Conservation (phyloP, 345 rosid genomes). For the Bretschneidera sinensis region DNA sequence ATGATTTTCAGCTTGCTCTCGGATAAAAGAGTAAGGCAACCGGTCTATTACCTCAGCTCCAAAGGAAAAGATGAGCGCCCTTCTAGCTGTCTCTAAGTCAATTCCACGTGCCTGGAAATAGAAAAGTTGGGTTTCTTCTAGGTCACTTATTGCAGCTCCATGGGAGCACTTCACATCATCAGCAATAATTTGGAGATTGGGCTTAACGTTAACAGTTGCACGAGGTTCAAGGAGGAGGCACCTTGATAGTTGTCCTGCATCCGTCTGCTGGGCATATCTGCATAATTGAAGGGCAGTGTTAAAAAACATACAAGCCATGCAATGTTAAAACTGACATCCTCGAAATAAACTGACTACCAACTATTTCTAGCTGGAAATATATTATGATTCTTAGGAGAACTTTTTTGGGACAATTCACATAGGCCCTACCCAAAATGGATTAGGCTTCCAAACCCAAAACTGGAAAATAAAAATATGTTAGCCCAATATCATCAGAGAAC, state of each 20-base stretch:
- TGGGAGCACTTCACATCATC: slow-evolving; percentile 94
- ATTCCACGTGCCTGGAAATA: slow-evolving; percentile 88
- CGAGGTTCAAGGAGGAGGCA: slow-evolving; percentile 82
- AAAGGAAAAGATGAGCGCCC: slow-evolving; percentile 77
- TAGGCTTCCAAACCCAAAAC: no score
- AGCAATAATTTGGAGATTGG: slow-evolving; percentile 89
- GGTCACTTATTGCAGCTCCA: slow-evolving; percentile 93
- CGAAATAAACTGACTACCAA: no score
- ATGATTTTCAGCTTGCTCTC: slow-evolving; percentile 46
- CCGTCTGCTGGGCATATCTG: slow-evolving; percentile 88
- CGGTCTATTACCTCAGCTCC: slow-evolving; percentile 70
- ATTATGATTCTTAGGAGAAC: no score
- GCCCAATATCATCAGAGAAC: no score
- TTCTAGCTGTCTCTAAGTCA: slow-evolving; percentile 65
- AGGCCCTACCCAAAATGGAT: no score
- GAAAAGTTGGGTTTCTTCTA: slow-evolving; percentile 83
- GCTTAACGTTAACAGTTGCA: slow-evolving; percentile 85
- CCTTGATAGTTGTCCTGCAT: slow-evolving; percentile 87
- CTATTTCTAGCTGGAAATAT: no score
- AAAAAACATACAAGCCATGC: background rate
- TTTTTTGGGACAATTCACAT: no score
- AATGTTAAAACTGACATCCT: no score
- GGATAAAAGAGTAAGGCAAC: slow-evolving; percentile 41
- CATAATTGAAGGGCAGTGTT: background rate
- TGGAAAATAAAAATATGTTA: no score